Base-by-base conservation (phyloP, 1,139 yeast species). In the Yamadazyma blattariae region DNA sequence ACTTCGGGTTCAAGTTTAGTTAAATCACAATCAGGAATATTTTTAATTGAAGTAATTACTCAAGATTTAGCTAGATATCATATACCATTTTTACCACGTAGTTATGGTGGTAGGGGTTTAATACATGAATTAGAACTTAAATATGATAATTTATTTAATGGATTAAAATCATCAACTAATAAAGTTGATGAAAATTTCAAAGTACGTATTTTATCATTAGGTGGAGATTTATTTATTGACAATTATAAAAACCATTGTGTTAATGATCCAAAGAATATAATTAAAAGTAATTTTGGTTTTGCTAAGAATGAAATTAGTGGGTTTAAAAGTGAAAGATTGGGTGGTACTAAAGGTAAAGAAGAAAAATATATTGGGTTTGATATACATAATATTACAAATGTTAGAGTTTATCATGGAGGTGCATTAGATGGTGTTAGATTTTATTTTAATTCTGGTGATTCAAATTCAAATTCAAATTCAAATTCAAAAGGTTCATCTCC, bases 361-460 rank as follows among this genome's bases (percentile, higher is more conserved):
- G 53, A 56, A 42, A 36, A 38, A 4, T 40, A 54, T 16, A 52
- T 59, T 17, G 67, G 67, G 0, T 59, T 70, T 42, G 60, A 66
- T 38, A 36, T 63, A 8, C 38, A 40, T 5, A 40, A 47, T 1
- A 47, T 82, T 7, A 59, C 59, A 28, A 69, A 66, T 35, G 69
- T 87, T 1, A 71, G 84, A 40, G 71, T 87, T 0, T 81, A 74
- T 45, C 77, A 81, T 44, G 96, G 96, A 3, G 57, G 64, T 15
- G 92, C 95, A 0, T 59, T 92, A 17, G 96, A 89, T 59, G 97
- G 97, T 2, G 51, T 90, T 27, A 39, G 48, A 25, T 52, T 63
- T 39, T 56, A 49, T 43, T 59, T 42, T 31, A 24, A 35, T n/a
- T 15, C 17, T 17, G 33, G 29, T 7, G 42, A 40, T 9, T 44